Base-by-base conservation (phyloP, 352 stramenopile species). In the Thraustochytrium striatum region DNA sequence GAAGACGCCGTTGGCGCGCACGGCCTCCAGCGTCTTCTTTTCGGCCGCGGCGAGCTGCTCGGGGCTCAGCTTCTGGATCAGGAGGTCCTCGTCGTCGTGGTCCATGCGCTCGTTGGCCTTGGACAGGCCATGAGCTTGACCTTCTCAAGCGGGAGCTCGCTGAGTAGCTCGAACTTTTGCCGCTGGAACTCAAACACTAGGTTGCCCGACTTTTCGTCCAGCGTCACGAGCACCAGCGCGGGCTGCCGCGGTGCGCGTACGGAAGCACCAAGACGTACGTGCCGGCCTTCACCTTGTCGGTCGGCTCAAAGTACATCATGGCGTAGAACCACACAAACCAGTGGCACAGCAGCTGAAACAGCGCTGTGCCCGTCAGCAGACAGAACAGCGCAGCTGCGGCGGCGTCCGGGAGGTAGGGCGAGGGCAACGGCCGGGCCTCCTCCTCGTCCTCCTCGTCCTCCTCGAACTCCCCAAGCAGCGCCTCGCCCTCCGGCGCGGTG, bases 291-390 rank as follows among this genome's bases (percentile, higher is more conserved):
- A 80, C 43, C 16, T 2, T 81, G 9, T 69, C 47, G 30, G 7
- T 47, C 39, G 55, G 55, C 39, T 32, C 58, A 81, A 72, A 80
- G 70, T 80, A 80, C 21, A 57, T 39, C 28, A 72, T 52, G 19
- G 58, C 55, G 25, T 80, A 28, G 41, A 80, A 80, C 70, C 57
- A 78, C 1, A 80, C 70, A 3, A 80, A 35, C 70, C 70, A 80
- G 33, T 81, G 70, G 58, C 70, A 80, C 33, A 80, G 38, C 58
- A 80, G 41, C 21, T 80, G 61, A 30, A 80, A 80, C 11, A 80
- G 58, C 0, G 50, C 65, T 1, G 65, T 75, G 28, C 35, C 16
- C 16, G 33, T 69, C 0, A 80, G 33, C 41, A 80, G 58, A 3
- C 28, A 3, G 36, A 80, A 80, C 1, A 80, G 57, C 36, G 70